Base-by-base conservation (phyloP, 1,139 yeast genomes). In the Yamadazyma jaroonii region DNA sequence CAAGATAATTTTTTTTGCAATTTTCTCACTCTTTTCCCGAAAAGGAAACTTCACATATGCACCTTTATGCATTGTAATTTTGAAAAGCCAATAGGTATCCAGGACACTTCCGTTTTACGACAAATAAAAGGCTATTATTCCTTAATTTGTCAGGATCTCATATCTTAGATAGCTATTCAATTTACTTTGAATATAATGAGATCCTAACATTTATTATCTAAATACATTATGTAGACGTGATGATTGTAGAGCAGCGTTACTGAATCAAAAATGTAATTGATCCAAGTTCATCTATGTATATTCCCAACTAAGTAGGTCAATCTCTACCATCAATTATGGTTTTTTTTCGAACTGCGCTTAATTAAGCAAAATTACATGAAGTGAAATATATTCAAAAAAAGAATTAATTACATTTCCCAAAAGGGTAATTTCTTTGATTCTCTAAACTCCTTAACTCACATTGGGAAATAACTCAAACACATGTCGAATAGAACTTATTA, bases 321-420 rank as follows among this genome's bases (percentile, higher is more conserved):
- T n/a, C n/a, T n/a, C n/a, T n/a, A n/a, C n/a, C n/a, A n/a, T n/a
- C n/a, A n/a, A n/a, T n/a, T n/a, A n/a, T n/a, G n/a, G n/a, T n/a
- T 17, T 4, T 17, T 17, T 17, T 17, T 17, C 6, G 20, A 17
- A 17, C 20, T 17, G 20, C 20, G 20, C 20, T 17, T 17, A 17
- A 17, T 6, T 17, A 17, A 17, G 20, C 4, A 4, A 17, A 17
- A 17, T 17, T 17, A 17, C 20, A 17, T 17, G 6, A 25, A 10
- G 28, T 13, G 13, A 25, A 25, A n/a, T 11, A 3, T 3, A n/a
- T 25, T 7, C 8, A n/a, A 11, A 15, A 28, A 28, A 9, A 28
- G 8, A 28, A 17, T n/a, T 13, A 25, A 32, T 32, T 32, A 32
- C 35, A 32, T 17, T 32, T 25, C 35, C 35, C 6, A 32, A 26